Base-by-base conservation (phyloP, 2,329 filamentous ascomycete genomes). In the Juglanconis sp. region DNA sequence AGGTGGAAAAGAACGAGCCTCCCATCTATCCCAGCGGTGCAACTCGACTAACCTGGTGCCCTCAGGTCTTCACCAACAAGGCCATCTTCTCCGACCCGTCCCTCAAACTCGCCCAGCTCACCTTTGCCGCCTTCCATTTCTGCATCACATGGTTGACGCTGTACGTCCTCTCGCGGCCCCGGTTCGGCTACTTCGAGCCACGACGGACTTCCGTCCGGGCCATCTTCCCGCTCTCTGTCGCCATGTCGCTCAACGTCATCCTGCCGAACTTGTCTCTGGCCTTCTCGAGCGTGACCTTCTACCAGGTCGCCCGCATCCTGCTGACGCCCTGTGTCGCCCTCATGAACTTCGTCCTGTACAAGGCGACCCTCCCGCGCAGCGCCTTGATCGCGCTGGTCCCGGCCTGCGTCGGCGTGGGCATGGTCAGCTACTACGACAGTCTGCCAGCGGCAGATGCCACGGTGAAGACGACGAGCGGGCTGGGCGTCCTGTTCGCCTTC, bases 401-500 rank as follows among this genome's bases (percentile, higher is more conserved):
- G 0, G 84, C 86, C 42, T 90, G 87, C 66, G 40, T 81, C 1
- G 87, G 87, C 42, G 87, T 90, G 5, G 86, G 79, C 38, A 80
- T 88, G 67, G 85, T 89, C 17, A 87, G 85, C 8, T 89, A 88
- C 71, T 88, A 86, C 70, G 87, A 89, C 71, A 86, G 86, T n/a
- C 76, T 82, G 32, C 79, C 79, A 24, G 69, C 74, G 2, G 68
- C 72, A 15, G 75, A 81, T 65, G 72, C 73, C 40, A 79, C 73
- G 47, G 73, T 82, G 68, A 83, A 83, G 71, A 82, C 81, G 0
- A 88, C 86, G 0, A 80, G 79, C 15, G 73, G 75, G 0, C 69
- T 87, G 40, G 86, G 87, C n/a, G 80, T 88, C 4, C 68, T 86
- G 40, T 89, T 89, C 68, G 86, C 87, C 31, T 82, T 89, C 58